Conservation (phyloP, 2,329 filamentous ascomycete genomes). For the Raffaelea ambrosiae region DNA sequence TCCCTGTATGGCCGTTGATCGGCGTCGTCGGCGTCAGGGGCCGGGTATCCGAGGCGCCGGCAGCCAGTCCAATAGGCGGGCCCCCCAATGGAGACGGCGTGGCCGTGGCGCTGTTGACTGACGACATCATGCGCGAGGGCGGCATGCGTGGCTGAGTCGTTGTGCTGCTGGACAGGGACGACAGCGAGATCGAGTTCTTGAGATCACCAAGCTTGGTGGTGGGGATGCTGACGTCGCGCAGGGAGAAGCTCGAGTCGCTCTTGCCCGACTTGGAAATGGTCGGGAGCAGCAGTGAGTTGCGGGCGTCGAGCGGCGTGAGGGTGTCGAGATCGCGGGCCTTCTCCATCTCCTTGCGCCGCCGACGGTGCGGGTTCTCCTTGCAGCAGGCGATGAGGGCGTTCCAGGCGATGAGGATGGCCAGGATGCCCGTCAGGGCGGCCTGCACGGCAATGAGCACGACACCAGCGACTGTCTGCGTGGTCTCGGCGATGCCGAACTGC, state of each 20-base stretch:
- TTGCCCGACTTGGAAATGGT: background rate
- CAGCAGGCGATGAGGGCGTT: conserved; percentile 78
- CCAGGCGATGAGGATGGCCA: conserved; percentile 81
- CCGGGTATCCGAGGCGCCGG: conserved; percentile 14
- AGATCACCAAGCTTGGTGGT: background rate
- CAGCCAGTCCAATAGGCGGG: background rate
- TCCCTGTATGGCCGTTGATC: conserved; percentile 20
- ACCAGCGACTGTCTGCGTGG: conserved; percentile 88
- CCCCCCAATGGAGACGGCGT: background rate
- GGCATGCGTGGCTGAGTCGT: background rate
- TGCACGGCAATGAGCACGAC: conserved; percentile 92
- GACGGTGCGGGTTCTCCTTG: conserved; percentile 84
- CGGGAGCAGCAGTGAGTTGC: conserved; percentile 63
- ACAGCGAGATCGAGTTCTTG: background rate
- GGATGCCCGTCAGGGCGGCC: conserved; percentile 63
- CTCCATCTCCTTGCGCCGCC: conserved; percentile 74
- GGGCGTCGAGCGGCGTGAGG: conserved; percentile 78
- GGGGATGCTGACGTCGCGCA: background rate
- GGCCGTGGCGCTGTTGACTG: background rate
- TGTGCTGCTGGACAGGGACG: background rate
- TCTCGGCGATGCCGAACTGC: conserved; percentile 80
- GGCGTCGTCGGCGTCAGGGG: conserved; percentile 6
- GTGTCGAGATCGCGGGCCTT: conserved; percentile 72
- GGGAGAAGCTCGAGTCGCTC: background rate
- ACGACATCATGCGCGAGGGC: conserved; percentile 1